These are phyloP conservation scores for Krasilnikovozyma curviuscula DNA, from an alignment of 768 basidiomycete genomes.

Conservation along the genomic window DNA sequence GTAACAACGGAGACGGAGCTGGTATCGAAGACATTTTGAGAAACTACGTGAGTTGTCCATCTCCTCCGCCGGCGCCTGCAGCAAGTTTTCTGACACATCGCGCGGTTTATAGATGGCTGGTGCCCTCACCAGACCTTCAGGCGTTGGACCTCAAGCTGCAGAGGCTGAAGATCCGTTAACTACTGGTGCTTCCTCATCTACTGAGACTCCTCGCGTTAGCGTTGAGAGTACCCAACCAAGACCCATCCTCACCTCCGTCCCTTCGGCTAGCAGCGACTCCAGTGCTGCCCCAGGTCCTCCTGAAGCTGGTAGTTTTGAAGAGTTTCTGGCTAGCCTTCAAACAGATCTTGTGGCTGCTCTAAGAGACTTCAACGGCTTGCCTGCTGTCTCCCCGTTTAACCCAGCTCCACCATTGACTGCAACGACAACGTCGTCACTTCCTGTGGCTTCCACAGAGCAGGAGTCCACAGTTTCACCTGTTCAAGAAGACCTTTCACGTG, in stretches of 20 bases:
- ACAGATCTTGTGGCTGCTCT: slow-evolving; percentile 1
- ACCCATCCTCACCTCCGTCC: too few species aligned
- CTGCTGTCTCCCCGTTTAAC: not conserved
- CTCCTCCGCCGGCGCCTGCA: not conserved
- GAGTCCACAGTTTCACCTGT: not conserved
- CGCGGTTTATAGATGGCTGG: not conserved
- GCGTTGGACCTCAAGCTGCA: not conserved
- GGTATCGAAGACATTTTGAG: slow-evolving; percentile 1
- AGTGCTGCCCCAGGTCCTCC: not conserved
- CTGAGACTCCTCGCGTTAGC: not conserved
- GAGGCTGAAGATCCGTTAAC: not conserved
- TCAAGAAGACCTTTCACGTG: not conserved
- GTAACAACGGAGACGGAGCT: too few species aligned
- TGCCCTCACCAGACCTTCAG: not conserved
- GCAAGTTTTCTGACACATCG: too few species aligned
- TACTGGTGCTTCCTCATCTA: not conserved
- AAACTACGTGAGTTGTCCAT: not conserved
- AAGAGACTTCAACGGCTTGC: slow-evolving; percentile 7
- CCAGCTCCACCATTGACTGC: not conserved
- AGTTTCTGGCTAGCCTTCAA: slow-evolving; percentile 4
- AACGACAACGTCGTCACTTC: not conserved
- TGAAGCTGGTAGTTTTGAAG: slow-evolving; percentile 2
- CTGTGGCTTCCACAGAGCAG: not conserved
- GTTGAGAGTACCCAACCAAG: too few species aligned
- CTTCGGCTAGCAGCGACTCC: not conserved